Percentiles rank a stretch among this genome's conserved stretches.
Evolutionary conservation across 441 rosid genomes (phyloP).

Genomic region (Gossypium schwendimanii): DNA sequence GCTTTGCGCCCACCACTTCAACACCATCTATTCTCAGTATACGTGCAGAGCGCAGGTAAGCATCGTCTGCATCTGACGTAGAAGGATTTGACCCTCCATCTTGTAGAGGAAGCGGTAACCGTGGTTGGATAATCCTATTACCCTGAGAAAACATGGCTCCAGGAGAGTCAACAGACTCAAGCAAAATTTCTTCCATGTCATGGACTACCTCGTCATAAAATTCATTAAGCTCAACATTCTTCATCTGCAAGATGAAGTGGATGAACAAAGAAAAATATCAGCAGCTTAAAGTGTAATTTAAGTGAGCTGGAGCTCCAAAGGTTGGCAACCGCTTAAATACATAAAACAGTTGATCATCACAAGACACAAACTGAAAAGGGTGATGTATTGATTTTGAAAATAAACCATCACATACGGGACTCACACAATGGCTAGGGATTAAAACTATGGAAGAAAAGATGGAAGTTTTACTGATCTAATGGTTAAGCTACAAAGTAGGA

Average conservation of each 20-base stretch:
- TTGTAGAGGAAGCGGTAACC: conserved; percentile 43
- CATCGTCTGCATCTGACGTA: conserved; percentile 49
- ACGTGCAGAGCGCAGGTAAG: conserved; percentile 29
- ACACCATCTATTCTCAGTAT: conserved; percentile 57
- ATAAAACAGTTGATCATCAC: neutral
- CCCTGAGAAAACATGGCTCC: conserved; percentile 52
- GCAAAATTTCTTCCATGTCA: conserved; percentile 96
- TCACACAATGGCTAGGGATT: neutral
- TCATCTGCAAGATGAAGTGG: conserved; percentile 43
- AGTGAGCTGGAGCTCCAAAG: conserved; percentile 9
- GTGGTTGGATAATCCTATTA: conserved; percentile 44
- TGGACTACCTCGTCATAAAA: conserved; percentile 79
- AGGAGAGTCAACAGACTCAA: conserved; percentile 68
- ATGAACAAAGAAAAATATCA: conserved; percentile 18
- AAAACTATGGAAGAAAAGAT: neutral
- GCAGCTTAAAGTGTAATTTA: conserved; percentile 18
- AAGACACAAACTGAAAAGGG: neutral
- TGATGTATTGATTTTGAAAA: neutral
- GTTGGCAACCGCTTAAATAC: neutral
- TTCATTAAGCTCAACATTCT: conserved; percentile 47
- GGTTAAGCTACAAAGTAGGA: neutral
- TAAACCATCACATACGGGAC: neutral
- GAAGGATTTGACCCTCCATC: conserved; percentile 82
- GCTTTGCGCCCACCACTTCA: conserved; percentile 88
- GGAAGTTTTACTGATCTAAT: neutral